Percentiles rank a stretch among this genome's conserved stretches.
Conservation (phyloP, 2,329 filamentous ascomycete species). For the Penicillium crustosum region DNA sequence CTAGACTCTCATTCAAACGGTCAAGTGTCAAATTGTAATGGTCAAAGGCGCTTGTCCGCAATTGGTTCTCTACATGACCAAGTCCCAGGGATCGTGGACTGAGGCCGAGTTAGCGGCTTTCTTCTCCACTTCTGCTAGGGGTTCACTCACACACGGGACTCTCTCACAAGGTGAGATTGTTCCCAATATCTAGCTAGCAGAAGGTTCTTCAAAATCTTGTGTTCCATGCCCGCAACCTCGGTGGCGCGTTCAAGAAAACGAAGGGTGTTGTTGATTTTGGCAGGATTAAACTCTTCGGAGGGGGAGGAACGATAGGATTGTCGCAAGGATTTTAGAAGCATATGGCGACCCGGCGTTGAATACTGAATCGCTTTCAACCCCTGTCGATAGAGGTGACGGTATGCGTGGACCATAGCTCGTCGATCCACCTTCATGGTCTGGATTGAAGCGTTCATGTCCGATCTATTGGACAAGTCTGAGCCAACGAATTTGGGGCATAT, state of each 20-base stretch:
- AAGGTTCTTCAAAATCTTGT: constrained; percentile 49
- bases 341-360: constrained; percentile 57
- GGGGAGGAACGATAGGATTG: constrained; percentile 43
- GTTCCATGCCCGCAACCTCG: constrained; percentile 44
- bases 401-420: constrained; percentile 50
- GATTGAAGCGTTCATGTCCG: constrained; percentile 12
- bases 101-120: constrained; percentile 23
- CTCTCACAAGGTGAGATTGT: constrained; percentile 32
- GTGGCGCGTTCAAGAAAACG: constrained; percentile 47
- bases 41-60: constrained; percentile 38
- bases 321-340: constrained; percentile 48
- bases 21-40: constrained; percentile 48
- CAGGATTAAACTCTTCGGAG: constrained; percentile 38
- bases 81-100: constrained; percentile 34
- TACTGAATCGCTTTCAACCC: constrained; percentile 57
- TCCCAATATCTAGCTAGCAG: constrained; percentile 47
- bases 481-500: not conserved
- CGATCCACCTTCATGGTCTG: constrained; percentile 17
- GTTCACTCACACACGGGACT: constrained; percentile 34
- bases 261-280: constrained; percentile 47
- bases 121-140: constrained; percentile 8
- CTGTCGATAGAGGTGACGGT: constrained; percentile 58
- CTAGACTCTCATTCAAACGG: constrained; percentile 50
- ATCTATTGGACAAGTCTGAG: not conserved
- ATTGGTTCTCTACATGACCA: constrained; percentile 25